phyloP scores from a whole-genome alignment of 2,329 filamentous ascomycete species.

The Chaetomium strumarium region DNA sequence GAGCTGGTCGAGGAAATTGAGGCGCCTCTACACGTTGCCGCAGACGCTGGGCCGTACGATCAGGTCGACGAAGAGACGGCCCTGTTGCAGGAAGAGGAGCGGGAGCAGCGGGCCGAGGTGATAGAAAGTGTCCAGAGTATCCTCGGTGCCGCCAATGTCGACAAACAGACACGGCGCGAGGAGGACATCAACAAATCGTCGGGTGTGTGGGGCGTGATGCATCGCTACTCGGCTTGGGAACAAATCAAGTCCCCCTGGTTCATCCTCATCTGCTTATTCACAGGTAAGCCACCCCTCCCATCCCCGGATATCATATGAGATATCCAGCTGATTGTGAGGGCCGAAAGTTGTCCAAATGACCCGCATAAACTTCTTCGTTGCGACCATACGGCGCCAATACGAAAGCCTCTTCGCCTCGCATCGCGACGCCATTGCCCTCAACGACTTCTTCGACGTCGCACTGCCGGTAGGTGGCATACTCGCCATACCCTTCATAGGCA shows the following conservation, averaged over 20 bases:
- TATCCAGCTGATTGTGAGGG: not conserved
- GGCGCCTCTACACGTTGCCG: slow-evolving; percentile 31
- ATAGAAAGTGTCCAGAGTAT: slow-evolving; percentile 68
- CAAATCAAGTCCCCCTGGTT: slow-evolving; percentile 83
- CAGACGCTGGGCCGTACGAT: slow-evolving; percentile 37
- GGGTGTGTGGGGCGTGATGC: slow-evolving; percentile 83
- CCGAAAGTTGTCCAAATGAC: slow-evolving; percentile 60
- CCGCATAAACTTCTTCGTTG: slow-evolving; percentile 88
- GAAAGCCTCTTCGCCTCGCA: slow-evolving; percentile 62
- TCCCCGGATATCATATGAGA: not conserved
- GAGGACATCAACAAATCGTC: slow-evolving; percentile 63
- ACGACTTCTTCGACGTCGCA: slow-evolving; percentile 74
- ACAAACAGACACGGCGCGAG: slow-evolving; percentile 60
- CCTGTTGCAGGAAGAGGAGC: slow-evolving; percentile 50
- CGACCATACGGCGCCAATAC: slow-evolving; percentile 79
- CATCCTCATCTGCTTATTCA: slow-evolving; percentile 75
- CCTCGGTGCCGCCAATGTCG: slow-evolving; percentile 57
- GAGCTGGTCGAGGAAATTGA: slow-evolving; percentile 74
- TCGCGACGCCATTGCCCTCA: slow-evolving; percentile 60
- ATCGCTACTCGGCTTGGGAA: slow-evolving; percentile 61
- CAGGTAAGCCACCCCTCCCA: slow-evolving; percentile 37
- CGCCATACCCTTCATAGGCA: slow-evolving; percentile 81
- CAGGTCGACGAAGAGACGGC: slow-evolving; percentile 54
- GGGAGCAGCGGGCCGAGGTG: slow-evolving; percentile 54
- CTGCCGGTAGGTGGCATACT: slow-evolving; percentile 76